Percentiles rank a stretch among this genome's conserved stretches.
Evolutionary conservation across 1,284 basidiomycete species (phyloP).

Genomic region (Malassezia arunalokei): DNA sequence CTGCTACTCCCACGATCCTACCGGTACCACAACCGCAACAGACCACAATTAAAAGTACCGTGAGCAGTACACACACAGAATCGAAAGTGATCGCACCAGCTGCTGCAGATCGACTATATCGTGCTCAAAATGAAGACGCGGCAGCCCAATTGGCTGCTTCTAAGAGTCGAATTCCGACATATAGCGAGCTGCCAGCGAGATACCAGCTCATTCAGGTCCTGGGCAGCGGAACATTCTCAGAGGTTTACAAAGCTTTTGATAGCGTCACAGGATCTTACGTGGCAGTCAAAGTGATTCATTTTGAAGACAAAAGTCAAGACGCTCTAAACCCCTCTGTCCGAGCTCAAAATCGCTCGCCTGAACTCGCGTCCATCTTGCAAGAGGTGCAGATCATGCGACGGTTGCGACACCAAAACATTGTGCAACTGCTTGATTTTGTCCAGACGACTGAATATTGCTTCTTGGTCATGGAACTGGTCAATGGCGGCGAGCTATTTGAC

Average conservation of each 20-base stretch:
- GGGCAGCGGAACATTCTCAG: constrained; percentile 75
- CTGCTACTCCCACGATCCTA: background rate
- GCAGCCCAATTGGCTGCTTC: constrained; percentile 13
- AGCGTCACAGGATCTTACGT: constrained; percentile 65
- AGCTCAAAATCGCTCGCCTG: constrained; percentile 43
- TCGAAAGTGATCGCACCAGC: constrained; percentile 10
- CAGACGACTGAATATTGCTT: constrained; percentile 91
- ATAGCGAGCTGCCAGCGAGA: constrained; percentile 18
- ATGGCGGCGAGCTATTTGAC: constrained; percentile 96
- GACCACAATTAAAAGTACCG: no score
- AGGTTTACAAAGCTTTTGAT: constrained; percentile 89
- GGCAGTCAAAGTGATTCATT: constrained; percentile 94
- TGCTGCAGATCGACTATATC: background rate
- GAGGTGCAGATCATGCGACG: constrained; percentile 99
- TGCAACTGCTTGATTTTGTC: constrained; percentile 51
- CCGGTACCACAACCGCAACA: no score
- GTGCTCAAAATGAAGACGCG: background rate
- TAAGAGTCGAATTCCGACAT: constrained; percentile 7
- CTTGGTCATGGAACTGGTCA: constrained; percentile 65
- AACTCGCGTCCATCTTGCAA: constrained; percentile 94
- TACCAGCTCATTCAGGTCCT: constrained; percentile 38
- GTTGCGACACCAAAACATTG: constrained; percentile 73
- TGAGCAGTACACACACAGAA: background rate
- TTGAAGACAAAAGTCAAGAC: constrained; percentile 64
- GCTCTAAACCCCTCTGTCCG: constrained; percentile 33